phyloP scores from a whole-genome alignment of 2,329 filamentous ascomycete genomes.

The Pseudogymnoascus pannorum region DNA sequence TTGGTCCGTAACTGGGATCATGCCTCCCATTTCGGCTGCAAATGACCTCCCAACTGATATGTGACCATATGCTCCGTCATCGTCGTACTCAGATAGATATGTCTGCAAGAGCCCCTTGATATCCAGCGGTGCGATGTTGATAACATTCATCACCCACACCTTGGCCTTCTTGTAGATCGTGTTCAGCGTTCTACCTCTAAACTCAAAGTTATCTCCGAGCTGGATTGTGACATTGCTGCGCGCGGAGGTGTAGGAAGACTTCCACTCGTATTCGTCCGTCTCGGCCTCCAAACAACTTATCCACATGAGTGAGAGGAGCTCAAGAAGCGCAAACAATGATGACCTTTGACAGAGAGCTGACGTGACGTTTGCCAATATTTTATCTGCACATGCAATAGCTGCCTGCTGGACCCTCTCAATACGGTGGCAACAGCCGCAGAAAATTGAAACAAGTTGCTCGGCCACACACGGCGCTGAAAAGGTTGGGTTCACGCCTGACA shows the following conservation, averaged over 20 bases:
- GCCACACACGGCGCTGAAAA: slow-evolving; percentile 94
- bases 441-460: slow-evolving; percentile 74
- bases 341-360: slow-evolving; percentile 84
- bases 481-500: slow-evolving; percentile 61
- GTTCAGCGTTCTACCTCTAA: slow-evolving; percentile 73
- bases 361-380: slow-evolving; percentile 75
- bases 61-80: slow-evolving; percentile 84
- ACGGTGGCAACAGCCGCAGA: slow-evolving; percentile 86
- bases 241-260: slow-evolving; percentile 69
- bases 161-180: slow-evolving; percentile 70
- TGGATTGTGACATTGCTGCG: slow-evolving; percentile 76
- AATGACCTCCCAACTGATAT: slow-evolving; percentile 90
- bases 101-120: slow-evolving; percentile 94
- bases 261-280: slow-evolving; percentile 86
- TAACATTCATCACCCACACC: slow-evolving; percentile 70
- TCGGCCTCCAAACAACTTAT: slow-evolving; percentile 88
- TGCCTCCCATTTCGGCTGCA: slow-evolving; percentile 82
- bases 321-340: slow-evolving; percentile 85
- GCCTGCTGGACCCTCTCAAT: slow-evolving; percentile 87
- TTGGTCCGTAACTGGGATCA: slow-evolving; percentile 80
- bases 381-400: slow-evolving; percentile 74
- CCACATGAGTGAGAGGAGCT: slow-evolving; percentile 93
- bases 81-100: slow-evolving; percentile 89
- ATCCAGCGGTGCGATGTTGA: slow-evolving; percentile 82
- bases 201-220: slow-evolving; percentile 85